A percentile compares a stretch with the other conserved stretches of the same genome.
Conservation (phyloP, 495 filamentous ascomycete genomes). For the Tetracladium marchalianum region DNA sequence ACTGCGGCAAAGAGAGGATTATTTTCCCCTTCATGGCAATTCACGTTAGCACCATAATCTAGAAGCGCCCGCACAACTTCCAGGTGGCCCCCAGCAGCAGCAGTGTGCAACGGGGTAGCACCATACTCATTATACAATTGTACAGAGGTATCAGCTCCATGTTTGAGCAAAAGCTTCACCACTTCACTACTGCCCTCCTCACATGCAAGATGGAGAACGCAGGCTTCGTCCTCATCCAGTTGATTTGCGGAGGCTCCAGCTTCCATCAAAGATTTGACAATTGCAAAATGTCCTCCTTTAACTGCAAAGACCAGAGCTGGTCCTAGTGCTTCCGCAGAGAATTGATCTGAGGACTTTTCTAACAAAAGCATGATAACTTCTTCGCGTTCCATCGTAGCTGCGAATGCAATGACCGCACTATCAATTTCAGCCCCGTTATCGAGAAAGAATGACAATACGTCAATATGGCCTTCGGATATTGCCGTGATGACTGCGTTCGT, state of each 20-base stretch:
- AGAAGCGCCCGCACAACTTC: neutral
- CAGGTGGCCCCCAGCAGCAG: neutral
- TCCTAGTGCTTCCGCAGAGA: no score
- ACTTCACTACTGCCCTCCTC: slow-evolving; percentile 4
- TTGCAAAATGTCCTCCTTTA: no score
- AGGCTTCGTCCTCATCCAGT: neutral
- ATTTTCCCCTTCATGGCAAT: slow-evolving; percentile 22
- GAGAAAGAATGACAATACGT: neutral
- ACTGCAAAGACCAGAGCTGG: no score
- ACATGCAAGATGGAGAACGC: slow-evolving; percentile 23
- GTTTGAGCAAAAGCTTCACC: slow-evolving; percentile 17
- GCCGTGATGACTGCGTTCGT: no score
- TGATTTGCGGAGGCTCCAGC: no score
- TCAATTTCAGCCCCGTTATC: slow-evolving; percentile 1
- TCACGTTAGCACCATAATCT: neutral
- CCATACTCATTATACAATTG: neutral
- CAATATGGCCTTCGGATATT: no score
- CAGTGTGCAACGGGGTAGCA: slow-evolving; percentile 2
- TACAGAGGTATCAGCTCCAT: slow-evolving; percentile 11
- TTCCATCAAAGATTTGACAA: no score
- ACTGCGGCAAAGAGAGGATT: slow-evolving; percentile 45
- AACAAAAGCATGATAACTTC: neutral
- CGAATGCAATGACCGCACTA: neutral
- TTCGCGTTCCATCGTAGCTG: neutral
- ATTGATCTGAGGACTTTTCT: neutral